Evolutionary conservation across 805 yeast species (phyloP).

Genomic region (Pichia thaimueangensis): DNA sequence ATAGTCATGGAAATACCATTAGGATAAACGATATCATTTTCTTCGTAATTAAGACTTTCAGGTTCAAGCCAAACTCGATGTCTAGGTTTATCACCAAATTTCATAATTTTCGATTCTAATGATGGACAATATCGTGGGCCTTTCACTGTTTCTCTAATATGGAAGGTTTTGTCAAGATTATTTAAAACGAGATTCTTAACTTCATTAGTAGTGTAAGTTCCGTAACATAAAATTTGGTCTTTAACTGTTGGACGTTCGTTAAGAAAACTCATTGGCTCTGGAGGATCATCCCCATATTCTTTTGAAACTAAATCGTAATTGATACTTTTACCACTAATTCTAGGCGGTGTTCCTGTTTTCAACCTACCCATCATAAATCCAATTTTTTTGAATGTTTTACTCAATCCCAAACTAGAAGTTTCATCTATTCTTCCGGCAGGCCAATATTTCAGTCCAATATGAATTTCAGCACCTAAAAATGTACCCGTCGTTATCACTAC

Average conservation of each 20-base stretch:
- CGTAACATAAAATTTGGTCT: slow-evolving; percentile 62
- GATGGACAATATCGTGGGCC: slow-evolving; percentile 99
- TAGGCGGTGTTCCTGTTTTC: slow-evolving; percentile 96
- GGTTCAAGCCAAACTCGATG: slow-evolving; percentile 96
- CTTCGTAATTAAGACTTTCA: slow-evolving; percentile 63
- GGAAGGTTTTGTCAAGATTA: slow-evolving; percentile 79
- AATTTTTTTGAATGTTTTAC: slow-evolving; percentile 65
- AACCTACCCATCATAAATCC: slow-evolving; percentile 84
- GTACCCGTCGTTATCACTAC: slow-evolving; percentile 96
- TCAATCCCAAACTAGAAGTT: slow-evolving; percentile 81
- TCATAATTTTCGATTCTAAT: slow-evolving; percentile 78
- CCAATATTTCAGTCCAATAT: slow-evolving; percentile 69
- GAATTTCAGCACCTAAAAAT: slow-evolving; percentile 89
- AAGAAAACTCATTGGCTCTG: slow-evolving; percentile 84
- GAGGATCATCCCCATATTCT: slow-evolving; percentile 78
- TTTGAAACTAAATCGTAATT: slow-evolving; percentile 55
- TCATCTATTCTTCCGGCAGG: slow-evolving; percentile 97
- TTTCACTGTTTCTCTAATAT: slow-evolving; percentile 86
- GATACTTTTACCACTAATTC: slow-evolving; percentile 68
- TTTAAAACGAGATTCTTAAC: slow-evolving; percentile 63
- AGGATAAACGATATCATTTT: slow-evolving; percentile 80
- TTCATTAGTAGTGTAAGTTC: slow-evolving; percentile 69
- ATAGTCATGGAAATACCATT: slow-evolving; percentile 94
- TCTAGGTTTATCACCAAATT: slow-evolving; percentile 66
- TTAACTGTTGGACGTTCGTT: slow-evolving; percentile 60